Percentiles rank a stretch among this genome's conserved stretches.
phyloP scores from a whole-genome alignment of 2,329 filamentous ascomycete genomes.

The Calonectria fujianensis region DNA sequence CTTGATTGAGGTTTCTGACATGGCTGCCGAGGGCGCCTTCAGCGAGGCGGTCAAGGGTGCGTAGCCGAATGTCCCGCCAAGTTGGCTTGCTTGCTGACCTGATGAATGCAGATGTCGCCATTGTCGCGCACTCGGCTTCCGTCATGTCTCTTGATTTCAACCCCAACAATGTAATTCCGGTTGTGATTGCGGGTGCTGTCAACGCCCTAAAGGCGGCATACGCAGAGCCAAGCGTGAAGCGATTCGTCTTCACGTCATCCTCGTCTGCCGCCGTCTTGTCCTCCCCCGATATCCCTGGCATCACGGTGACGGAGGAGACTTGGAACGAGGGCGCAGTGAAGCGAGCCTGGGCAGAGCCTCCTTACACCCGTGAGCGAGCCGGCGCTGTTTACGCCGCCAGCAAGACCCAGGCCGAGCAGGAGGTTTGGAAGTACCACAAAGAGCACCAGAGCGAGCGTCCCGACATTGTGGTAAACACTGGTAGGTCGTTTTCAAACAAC shows the following conservation, averaged over 20 bases:
- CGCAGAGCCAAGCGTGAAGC: slow-evolving; percentile 59
- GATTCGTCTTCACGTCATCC: slow-evolving; percentile 59
- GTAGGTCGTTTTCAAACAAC: not conserved
- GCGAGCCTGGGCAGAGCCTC: slow-evolving; percentile 60
- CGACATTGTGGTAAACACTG: slow-evolving; percentile 53
- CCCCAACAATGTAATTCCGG: slow-evolving; percentile 63
- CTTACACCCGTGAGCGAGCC: slow-evolving; percentile 56
- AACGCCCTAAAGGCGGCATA: slow-evolving; percentile 60
- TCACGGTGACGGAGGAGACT: slow-evolving; percentile 41
- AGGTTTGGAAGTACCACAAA: slow-evolving; percentile 60
- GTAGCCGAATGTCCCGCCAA: not conserved
- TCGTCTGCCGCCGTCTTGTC: slow-evolving; percentile 30
- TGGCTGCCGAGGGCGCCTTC: slow-evolving; percentile 54
- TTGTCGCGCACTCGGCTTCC: slow-evolving; percentile 63
- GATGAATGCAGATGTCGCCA: slow-evolving; percentile 47
- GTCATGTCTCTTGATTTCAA: slow-evolving; percentile 59
- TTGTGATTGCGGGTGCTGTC: slow-evolving; percentile 54
- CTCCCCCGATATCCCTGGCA: not conserved
- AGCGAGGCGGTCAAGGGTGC: slow-evolving; percentile 55
- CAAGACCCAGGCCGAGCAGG: slow-evolving; percentile 61
- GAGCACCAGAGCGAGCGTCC: slow-evolving; percentile 52
- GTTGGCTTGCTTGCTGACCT: not conserved
- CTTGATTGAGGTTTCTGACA: slow-evolving; percentile 59
- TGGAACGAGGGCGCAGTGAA: slow-evolving; percentile 61
- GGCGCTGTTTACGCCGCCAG: slow-evolving; percentile 61